Conservation (phyloP, 768 basidiomycete species). For the Kwoniella heveanensis region DNA sequence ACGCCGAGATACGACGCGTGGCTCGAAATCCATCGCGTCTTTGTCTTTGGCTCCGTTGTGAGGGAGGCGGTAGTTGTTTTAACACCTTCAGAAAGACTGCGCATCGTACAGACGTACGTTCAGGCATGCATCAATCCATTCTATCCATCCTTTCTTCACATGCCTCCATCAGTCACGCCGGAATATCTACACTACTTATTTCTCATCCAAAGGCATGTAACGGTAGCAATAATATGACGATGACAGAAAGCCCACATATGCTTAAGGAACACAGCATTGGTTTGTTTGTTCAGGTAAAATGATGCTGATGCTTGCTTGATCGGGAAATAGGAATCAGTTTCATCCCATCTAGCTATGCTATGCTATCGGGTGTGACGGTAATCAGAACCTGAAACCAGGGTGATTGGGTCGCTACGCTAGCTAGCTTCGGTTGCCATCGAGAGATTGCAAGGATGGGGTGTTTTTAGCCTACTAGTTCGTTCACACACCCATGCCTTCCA, state of each 20-base stretch:
- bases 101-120: not conserved
- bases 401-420: too few species aligned
- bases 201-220: not conserved
- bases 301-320: not conserved
- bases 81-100: not conserved
- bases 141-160: too few species aligned
- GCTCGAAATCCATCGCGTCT: too few species aligned
- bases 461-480: not conserved
- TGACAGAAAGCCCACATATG: not conserved
- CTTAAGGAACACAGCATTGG: not conserved
- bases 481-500: too few species aligned
- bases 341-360: not conserved
- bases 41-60: too few species aligned
- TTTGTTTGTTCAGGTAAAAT: too few species aligned
- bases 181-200: too few species aligned
- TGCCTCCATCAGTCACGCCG: not conserved
- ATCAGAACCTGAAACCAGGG: not conserved
- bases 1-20: too few species aligned
- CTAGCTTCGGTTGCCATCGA: too few species aligned
- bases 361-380: not conserved
- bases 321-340: not conserved
- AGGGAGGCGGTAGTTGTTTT: too few species aligned
- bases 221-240: not conserved
- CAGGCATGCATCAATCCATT: not conserved
- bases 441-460: not conserved